Conservation (phyloP, 495 filamentous ascomycete genomes). For the Aspergillus homomorphus region DNA sequence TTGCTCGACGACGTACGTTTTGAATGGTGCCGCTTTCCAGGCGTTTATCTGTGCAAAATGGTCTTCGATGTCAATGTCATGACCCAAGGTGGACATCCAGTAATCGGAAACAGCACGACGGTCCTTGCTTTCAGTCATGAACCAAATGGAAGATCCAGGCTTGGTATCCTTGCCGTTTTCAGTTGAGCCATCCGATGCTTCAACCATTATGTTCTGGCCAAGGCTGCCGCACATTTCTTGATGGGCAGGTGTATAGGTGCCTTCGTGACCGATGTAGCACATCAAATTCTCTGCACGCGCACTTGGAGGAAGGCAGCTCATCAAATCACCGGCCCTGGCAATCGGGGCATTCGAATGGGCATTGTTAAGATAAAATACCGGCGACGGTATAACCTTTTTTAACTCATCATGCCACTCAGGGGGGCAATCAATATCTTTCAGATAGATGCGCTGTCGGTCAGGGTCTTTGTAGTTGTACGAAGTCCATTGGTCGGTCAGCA, state of each 20-base stretch:
- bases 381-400: constrained; percentile 69
- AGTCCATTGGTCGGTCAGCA: constrained; percentile 72
- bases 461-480: constrained; percentile 63
- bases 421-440: constrained; percentile 95
- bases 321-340: constrained; percentile 76
- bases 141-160: constrained; percentile 90
- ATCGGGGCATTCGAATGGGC: constrained; percentile 42
- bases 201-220: constrained; percentile 97
- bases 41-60: constrained; percentile 93
- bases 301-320: constrained; percentile 80
- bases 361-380: constrained; percentile 83
- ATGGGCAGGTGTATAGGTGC: constrained; percentile 93
- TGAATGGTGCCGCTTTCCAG: constrained; percentile 89
- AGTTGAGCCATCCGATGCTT: constrained; percentile 60
- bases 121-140: constrained; percentile 94
- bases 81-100: constrained; percentile 84
- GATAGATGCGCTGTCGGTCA: constrained; percentile 77
- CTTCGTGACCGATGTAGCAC: constrained; percentile 98
- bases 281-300: constrained; percentile 95
- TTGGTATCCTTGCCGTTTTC: constrained; percentile 65
- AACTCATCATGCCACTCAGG: constrained; percentile 76
- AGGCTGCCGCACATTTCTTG: constrained; percentile 96
- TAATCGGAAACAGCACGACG: constrained; percentile 85
- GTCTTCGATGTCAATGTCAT: constrained; percentile 93
- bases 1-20: constrained; percentile 89